Evolutionary conservation across 2,329 filamentous ascomycete species (phyloP).

Genomic region (Fusarium secorum): DNA sequence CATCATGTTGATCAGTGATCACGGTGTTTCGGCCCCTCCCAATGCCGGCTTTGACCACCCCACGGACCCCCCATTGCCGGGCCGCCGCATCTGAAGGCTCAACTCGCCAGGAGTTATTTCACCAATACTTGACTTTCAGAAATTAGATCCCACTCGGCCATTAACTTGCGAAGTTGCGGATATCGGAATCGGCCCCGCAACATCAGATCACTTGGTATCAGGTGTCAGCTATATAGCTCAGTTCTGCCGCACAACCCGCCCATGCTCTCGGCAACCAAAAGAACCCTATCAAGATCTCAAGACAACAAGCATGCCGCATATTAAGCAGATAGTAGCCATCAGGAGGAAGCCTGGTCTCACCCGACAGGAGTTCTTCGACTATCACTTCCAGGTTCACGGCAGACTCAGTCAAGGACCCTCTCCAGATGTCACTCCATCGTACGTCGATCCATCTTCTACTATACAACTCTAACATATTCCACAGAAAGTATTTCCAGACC

Average conservation of each 20-base stretch:
- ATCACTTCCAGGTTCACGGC: background rate
- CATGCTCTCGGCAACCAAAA: background rate
- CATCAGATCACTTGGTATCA: too few relatives aligned
- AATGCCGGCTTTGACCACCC: background rate
- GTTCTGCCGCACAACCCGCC: background rate
- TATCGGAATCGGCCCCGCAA: background rate
- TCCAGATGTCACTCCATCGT: background rate
- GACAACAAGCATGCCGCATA: background rate
- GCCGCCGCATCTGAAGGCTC: background rate
- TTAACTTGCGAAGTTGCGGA: background rate
- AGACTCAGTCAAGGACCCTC: background rate
- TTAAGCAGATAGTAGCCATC: background rate
- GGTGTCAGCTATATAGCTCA: background rate
- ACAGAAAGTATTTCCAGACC: background rate
- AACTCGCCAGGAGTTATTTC: background rate
- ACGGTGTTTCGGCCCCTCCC: background rate
- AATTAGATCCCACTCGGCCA: background rate
- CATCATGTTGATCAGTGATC: background rate
- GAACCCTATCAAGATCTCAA: background rate
- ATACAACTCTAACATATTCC: background rate
- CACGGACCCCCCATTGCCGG: background rate
- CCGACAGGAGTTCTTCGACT: background rate
- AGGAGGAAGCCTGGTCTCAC: background rate
- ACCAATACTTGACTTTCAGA: background rate
- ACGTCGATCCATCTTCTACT: rapidly evolving